Evolutionary conservation across 352 stramenopile species (phyloP), one percentile per base, ranked within the genome.

Genomic region (Pythium apleroticum): DNA sequence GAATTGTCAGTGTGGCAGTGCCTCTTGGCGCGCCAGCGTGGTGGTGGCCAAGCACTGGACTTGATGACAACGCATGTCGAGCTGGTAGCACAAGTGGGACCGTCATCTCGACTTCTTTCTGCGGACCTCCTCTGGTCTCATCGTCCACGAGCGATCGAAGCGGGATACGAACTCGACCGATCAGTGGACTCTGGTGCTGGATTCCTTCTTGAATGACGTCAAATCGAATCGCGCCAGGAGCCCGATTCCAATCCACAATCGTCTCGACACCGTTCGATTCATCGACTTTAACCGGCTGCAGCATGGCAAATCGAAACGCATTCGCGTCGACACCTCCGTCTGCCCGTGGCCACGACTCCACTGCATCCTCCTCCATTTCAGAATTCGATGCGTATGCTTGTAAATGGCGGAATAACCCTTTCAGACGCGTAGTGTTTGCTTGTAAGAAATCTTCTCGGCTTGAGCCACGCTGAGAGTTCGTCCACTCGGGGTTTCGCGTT

Each of bases 301-400:
- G 63, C 1, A 79, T 52, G 11, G 65, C 68, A 49, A 74, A 74
- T 30, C 68, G 73, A 62, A 77, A 80, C 8, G 69, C 73, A 28
- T 77, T 66, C 0, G 49, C 63, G 31, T 80, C 69, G 8, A 69
- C 54, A 14, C 28, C 31, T 2, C 65, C 66, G 31, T 75, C 63
- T 15, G 57, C 33, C 17, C 52, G 52, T 25, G 61, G 49, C 73
- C 73, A 80, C 24, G 67, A 58, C 49, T 80, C 62, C 7, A 76
- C 73, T 15, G 73, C 57, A 11, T 77, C 73, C n/a, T 79, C 69
- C 4, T 79, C 69, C 4, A 71, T 15, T 11, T 77, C 52, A 9
- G 62, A 57, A 28, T 72, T 59, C 54, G 72, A 66, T 5, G 57
- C 62, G 43, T 75, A 48, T 9, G 49, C 37, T 45, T 55, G 69